Evolutionary conservation across 495 filamentous ascomycete genomes (phyloP), one percentile per base, ranked within the genome.

Genomic region (Annulohypoxylon moriforme): DNA sequence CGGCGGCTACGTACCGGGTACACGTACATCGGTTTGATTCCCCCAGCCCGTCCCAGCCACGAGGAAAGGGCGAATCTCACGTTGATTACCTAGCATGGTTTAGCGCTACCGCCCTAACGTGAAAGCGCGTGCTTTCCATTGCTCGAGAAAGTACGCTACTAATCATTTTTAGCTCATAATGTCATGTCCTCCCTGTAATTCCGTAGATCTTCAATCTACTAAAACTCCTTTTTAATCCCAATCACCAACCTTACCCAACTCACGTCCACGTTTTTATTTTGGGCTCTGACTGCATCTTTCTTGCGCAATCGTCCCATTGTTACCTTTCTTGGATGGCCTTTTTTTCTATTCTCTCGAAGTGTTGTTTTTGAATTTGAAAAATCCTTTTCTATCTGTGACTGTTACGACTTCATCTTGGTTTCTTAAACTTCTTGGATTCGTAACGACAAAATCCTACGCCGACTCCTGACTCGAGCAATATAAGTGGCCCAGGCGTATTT

Each of bases 21-120:
- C 27, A 44, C 27, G 50, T 55, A 55, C 29, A 34, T 50, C 42
- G 22, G 29, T 38, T 47, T 55, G 50, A 34, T 55, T 29, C n/a
- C 29, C 67, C 67, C 60, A 69, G 66, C 66, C 66, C 24, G 22
- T 29, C 68, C 68, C 61, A 69, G 67, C 67, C 67, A 69, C 67
- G 50, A 14, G 50, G 29, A 46, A 27, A 60, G 49, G 31, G 53
- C 47, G 36, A 36, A 56, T 52, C 56, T 58, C 44, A 49, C 34
- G 29, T 67, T 44, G 53, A 67, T 72, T 72, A 31, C 69, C 58
- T 13, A 24, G 44, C 31, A 11, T 7, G 44, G 59, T 14, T 53
- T 72, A 72, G 69, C 64, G 42, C 33, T 36, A 13, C 36, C 50
- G 38, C 33, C 27, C 34, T 13, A 59, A 40, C 40, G 10, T 60